phyloP scores from a whole-genome alignment of 169 alveolate species.

The Cryptosporidium ryanae region DNA sequence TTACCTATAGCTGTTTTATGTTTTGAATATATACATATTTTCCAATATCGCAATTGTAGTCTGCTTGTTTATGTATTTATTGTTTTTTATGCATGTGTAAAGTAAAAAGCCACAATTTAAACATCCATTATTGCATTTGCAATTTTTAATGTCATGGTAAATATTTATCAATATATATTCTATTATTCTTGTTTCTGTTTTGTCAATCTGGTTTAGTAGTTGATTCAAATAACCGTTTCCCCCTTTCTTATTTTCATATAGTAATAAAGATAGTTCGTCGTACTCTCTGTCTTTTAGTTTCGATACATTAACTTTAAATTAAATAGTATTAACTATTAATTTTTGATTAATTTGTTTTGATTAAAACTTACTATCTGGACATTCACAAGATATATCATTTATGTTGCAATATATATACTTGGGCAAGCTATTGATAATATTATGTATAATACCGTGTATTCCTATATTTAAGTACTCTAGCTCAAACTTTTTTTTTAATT shows the following conservation, averaged over 20 bases:
- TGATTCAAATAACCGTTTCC: constrained; percentile 64
- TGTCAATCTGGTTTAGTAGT: background rate
- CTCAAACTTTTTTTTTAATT: constrained; percentile 13
- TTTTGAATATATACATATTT: constrained; percentile 11
- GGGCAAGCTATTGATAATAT: constrained; percentile 44
- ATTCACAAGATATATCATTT: constrained; percentile 56
- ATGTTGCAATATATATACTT: constrained; percentile 18
- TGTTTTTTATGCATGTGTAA: constrained; percentile 52
- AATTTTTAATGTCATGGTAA: background rate
- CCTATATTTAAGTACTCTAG: constrained; percentile 29
- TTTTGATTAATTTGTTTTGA: background rate
- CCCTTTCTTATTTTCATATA: constrained; percentile 54
- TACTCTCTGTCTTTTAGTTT: constrained; percentile 31
- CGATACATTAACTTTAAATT: constrained; percentile 10
- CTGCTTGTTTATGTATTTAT: constrained; percentile 45
- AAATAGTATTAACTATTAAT: background rate
- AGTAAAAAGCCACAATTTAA: constrained; percentile 43
- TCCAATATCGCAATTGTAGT: constrained; percentile 19
- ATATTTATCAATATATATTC: constrained; percentile 17
- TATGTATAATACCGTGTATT: constrained; percentile 56
- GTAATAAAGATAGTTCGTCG: background rate
- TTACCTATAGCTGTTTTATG: no score
- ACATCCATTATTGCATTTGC: constrained; percentile 55
- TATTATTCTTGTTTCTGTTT: constrained; percentile 1
- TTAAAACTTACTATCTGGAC: constrained; percentile 76